Percentiles rank a stretch among this genome's conserved stretches.
Conservation (phyloP, 1,284 basidiomycete genomes). For the Tetrapyrgos nigripes region DNA sequence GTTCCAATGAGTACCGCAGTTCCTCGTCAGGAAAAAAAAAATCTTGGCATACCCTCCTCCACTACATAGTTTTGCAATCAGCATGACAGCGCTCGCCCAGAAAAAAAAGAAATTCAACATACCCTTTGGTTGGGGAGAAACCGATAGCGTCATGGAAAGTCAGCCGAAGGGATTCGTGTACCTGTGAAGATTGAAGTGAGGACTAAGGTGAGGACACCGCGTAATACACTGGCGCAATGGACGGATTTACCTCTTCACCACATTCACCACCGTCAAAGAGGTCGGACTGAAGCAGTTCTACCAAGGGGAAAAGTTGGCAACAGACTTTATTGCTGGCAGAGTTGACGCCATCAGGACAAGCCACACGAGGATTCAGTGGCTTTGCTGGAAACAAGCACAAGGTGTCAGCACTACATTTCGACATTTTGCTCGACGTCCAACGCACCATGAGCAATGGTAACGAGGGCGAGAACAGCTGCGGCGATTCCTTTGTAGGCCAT, state of each 20-base stretch:
- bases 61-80: slow-evolving; percentile 24
- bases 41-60: slow-evolving; percentile 30
- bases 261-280: slow-evolving; percentile 48
- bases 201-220: not conserved
- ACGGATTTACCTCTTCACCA: slow-evolving; percentile 46
- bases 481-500: slow-evolving; percentile 12
- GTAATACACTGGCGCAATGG: not conserved
- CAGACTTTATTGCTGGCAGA: slow-evolving; percentile 43
- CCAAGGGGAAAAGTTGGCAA: slow-evolving; percentile 44
- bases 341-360: slow-evolving; percentile 42
- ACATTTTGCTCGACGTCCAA: slow-evolving; percentile 6
- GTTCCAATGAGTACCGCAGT: not conserved
- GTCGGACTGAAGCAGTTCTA: slow-evolving; percentile 45
- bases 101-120: not conserved
- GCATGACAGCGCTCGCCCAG: not conserved
- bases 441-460: slow-evolving; percentile 19
- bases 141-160: slow-evolving; percentile 55
- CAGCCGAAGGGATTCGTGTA: slow-evolving; percentile 48
- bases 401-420: not conserved
- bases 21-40: not conserved
- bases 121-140: slow-evolving; percentile 37
- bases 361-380: slow-evolving; percentile 32
- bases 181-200: slow-evolving; percentile 13
- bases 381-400: slow-evolving; percentile 24
- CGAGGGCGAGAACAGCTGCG: slow-evolving; percentile 7